Conservation (phyloP, 176 grass and related monocot genomes). For the Hordeum vulgare region MorexV3_pseudomolecules_assembly NC_058519.1:116567801-116568300, state of each 20-base stretch:
- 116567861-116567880: slow-evolving; percentile 7
- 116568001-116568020: slow-evolving; percentile 18
- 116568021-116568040: slow-evolving; percentile 36
- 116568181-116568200: slow-evolving; percentile 53
- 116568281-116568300: slow-evolving; percentile 25
- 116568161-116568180: slow-evolving; percentile 69
- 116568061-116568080: slow-evolving; percentile 12
- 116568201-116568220: slow-evolving; percentile 27
- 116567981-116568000: slow-evolving; percentile 14
- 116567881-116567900: slow-evolving; percentile 2
- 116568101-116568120: background rate
- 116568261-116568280: slow-evolving; percentile 28
- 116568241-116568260: slow-evolving; percentile 17
- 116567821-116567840: background rate
- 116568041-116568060: slow-evolving; percentile 16
- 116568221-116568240: background rate
- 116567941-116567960: slow-evolving; percentile 32
- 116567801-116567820: slow-evolving; percentile 27
- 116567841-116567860: background rate
- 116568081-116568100: background rate
- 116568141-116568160: slow-evolving; percentile 46
- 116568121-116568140: background rate
- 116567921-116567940: slow-evolving; percentile 31
- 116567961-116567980: slow-evolving; percentile 16
- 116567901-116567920: slow-evolving; percentile 47